phyloP scores from a whole-genome alignment of 1,139 yeast species.

The Wickerhamomyces sp. region DNA sequence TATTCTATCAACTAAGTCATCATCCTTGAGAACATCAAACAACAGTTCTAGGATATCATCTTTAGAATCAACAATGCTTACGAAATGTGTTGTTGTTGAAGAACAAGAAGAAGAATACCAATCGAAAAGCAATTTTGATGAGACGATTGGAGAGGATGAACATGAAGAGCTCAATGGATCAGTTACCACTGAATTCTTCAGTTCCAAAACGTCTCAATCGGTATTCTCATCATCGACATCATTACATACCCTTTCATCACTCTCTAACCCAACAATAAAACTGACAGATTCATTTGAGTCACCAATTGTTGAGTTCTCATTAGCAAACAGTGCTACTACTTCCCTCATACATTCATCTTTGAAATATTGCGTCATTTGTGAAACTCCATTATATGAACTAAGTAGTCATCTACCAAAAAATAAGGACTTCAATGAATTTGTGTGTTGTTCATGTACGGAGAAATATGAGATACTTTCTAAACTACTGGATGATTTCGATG shows the following conservation, averaged over 20 bases:
- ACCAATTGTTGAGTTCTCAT: constrained; percentile 15
- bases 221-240: neutral
- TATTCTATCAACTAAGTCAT: neutral
- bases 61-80: neutral
- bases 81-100: constrained; percentile 1
- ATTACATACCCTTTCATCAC: neutral
- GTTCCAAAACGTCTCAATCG: constrained; percentile 5
- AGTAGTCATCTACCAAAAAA: constrained; percentile 37
- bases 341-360: constrained; percentile 21
- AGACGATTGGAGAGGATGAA: neutral
- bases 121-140: neutral
- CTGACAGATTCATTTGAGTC: constrained; percentile 10
- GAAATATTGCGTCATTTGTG: constrained; percentile 61
- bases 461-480: constrained; percentile 49
- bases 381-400: constrained; percentile 60
- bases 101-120: neutral
- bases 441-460: constrained; percentile 60
- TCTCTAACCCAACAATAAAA: constrained; percentile 15
- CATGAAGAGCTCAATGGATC: neutral
- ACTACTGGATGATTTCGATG: constrained; percentile 28
- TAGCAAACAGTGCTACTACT: constrained; percentile 4
- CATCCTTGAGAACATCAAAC: neutral
- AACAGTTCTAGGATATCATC: neutral
- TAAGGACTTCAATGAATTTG: constrained; percentile 43
- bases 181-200: constrained; percentile 4